Evolutionary conservation across 2,329 filamentous ascomycete genomes (phyloP).

Genomic region (Cladosporium sp.): DNA sequence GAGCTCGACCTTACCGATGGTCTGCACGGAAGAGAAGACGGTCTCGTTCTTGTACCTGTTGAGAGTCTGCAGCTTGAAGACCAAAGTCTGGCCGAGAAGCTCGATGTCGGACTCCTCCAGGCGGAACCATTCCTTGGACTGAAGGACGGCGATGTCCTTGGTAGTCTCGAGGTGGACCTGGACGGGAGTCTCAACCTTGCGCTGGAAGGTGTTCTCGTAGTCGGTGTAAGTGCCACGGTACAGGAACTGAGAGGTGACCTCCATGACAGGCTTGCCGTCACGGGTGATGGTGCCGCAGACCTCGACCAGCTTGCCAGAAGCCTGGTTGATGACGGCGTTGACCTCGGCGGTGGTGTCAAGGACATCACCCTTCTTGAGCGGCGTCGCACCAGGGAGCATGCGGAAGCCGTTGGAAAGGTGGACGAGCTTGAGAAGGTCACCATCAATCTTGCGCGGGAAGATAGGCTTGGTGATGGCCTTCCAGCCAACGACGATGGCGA

Average conservation of each 20-base stretch:
- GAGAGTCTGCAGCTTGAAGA: slow-evolving; percentile 89
- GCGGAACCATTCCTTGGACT: slow-evolving; percentile 97
- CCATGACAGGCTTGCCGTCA: slow-evolving; percentile 82
- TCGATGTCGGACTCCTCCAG: slow-evolving; percentile 79
- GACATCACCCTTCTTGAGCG: slow-evolving; percentile 90
- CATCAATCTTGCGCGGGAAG: slow-evolving; percentile 93
- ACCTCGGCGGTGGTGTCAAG: slow-evolving; percentile 90
- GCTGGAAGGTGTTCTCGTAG: slow-evolving; percentile 97
- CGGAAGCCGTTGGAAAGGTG: slow-evolving; percentile 97
- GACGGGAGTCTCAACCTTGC: slow-evolving; percentile 92
- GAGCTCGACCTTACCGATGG: slow-evolving; percentile 82
- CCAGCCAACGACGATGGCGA: slow-evolving; percentile 39
- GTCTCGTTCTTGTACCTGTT: slow-evolving; percentile 92
- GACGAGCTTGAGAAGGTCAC: slow-evolving; percentile 90
- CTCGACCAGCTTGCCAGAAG: slow-evolving; percentile 98
- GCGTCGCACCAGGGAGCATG: slow-evolving; percentile 93
- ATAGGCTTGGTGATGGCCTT: slow-evolving; percentile 99
- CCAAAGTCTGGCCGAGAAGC: slow-evolving; percentile 85
- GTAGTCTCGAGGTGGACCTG: slow-evolving; percentile 79
- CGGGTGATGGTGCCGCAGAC: slow-evolving; percentile 95
- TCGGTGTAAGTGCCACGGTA: slow-evolving; percentile 91
- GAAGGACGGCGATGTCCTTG: slow-evolving; percentile 88
- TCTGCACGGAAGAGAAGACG: slow-evolving; percentile 86
- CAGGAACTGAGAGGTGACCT: slow-evolving; percentile 96
- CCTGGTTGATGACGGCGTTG: slow-evolving; percentile 96